Conservation (phyloP, 2,329 filamentous ascomycete species). For the Cercospora nicotianae region DNA sequence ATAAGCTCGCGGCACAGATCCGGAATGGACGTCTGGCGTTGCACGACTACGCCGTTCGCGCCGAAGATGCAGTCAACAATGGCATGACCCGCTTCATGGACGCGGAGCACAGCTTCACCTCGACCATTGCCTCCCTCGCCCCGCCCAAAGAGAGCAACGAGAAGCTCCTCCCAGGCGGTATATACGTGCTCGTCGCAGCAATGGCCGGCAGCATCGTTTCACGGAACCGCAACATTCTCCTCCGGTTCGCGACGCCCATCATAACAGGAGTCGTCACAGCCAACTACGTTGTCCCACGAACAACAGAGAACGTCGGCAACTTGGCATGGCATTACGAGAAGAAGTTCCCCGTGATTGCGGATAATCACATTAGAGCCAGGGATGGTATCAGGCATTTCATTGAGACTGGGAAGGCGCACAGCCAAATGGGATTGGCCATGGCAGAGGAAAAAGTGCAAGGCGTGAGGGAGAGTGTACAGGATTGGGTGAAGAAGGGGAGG, state of each 20-base stretch:
- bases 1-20: constrained; percentile 82
- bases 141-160: constrained; percentile 84
- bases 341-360: constrained; percentile 76
- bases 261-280: constrained; percentile 79
- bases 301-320: constrained; percentile 83
- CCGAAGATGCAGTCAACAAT: constrained; percentile 81
- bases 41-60: constrained; percentile 69
- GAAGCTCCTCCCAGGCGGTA: constrained; percentile 79
- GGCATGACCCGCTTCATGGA: constrained; percentile 77
- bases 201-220: constrained; percentile 94
- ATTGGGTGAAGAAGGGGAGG: constrained; percentile 82
- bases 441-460: constrained; percentile 79
- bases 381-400: constrained; percentile 68
- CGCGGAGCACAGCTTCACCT: constrained; percentile 86
- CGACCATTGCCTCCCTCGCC: constrained; percentile 83
- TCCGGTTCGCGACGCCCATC: constrained; percentile 74
- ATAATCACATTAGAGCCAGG: constrained; percentile 73
- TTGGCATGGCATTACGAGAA: constrained; percentile 92
- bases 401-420: constrained; percentile 73
- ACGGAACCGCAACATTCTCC: constrained; percentile 79
- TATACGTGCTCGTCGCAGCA: constrained; percentile 90
- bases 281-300: constrained; percentile 82
- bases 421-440: constrained; percentile 66
- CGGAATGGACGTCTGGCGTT: constrained; percentile 76
- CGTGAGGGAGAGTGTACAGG: constrained; percentile 75